Evolutionary conservation across 2,329 filamentous ascomycete species (phyloP).

Genomic region (Clarireedia homoeocarpa): DNA sequence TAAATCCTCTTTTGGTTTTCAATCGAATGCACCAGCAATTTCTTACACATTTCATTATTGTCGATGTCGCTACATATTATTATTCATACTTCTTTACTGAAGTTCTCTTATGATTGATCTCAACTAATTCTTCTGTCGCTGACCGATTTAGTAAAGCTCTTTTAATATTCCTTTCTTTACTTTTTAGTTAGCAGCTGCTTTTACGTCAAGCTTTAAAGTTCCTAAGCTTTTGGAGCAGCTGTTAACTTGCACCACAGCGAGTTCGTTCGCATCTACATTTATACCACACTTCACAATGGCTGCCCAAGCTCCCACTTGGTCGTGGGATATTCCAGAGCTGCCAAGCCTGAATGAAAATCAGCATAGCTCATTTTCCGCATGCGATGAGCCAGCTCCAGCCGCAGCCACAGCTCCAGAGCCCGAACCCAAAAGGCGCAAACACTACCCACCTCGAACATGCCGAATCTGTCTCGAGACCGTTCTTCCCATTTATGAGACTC

Average conservation of each 20-base stretch:
- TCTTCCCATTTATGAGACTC: conserved; percentile 49
- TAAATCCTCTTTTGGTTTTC: neutral
- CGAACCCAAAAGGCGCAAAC: conserved; percentile 31
- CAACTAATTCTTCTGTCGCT: neutral
- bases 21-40: neutral
- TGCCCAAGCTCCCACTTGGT: neutral
- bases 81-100: conserved; percentile 15
- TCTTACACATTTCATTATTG: conserved; percentile 9
- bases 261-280: neutral
- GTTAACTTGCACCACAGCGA: neutral
- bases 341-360: neutral
- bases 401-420: neutral
- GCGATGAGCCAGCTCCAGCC: neutral
- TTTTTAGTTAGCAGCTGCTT: neutral
- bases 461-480: conserved; percentile 79
- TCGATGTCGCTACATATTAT: conserved; percentile 14
- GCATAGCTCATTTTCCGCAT: neutral
- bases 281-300: neutral
- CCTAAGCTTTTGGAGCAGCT: neutral
- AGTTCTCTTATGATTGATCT: conserved; percentile 8
- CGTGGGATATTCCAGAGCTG: conserved; percentile 2
- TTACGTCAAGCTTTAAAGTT: neutral
- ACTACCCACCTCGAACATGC: conserved; percentile 69
- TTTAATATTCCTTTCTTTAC: neutral
- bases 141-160: neutral